Percentiles rank a stretch among this genome's conserved stretches.
Conservation (phyloP, 371 early-diverging fungal species). For the Mortierella sp. region DNA sequence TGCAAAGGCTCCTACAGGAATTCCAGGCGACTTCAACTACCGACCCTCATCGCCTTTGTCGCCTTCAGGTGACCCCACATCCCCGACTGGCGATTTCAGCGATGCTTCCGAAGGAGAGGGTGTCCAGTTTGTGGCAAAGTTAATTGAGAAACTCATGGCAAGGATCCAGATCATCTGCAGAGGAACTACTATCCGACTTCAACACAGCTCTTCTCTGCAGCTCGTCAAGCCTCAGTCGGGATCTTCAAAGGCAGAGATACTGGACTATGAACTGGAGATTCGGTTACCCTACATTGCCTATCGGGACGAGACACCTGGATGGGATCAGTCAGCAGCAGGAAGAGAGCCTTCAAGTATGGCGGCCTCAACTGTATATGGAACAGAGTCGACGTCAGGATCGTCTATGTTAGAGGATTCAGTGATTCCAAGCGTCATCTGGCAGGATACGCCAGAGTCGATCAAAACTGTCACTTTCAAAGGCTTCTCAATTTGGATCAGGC, state of each 20-base stretch:
- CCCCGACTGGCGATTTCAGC: slow-evolving; percentile 4
- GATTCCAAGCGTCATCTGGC: slow-evolving; percentile 54
- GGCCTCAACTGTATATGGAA: slow-evolving; percentile 24
- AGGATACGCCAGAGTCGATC: slow-evolving; percentile 52
- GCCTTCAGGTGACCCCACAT: slow-evolving; percentile 8
- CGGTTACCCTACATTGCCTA: slow-evolving; percentile 69
- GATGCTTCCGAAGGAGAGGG: slow-evolving; percentile 68
- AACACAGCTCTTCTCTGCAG: slow-evolving; percentile 63
- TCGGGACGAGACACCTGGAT: slow-evolving; percentile 74
- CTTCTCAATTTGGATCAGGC: slow-evolving; percentile 52
- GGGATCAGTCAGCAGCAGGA: slow-evolving; percentile 49
- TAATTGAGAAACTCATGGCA: slow-evolving; percentile 81
- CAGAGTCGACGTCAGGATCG: slow-evolving; percentile 39
- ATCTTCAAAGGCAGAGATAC: neutral
- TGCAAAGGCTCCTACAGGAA: slow-evolving; percentile 38
- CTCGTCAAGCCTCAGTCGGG: slow-evolving; percentile 24
- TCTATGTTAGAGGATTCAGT: slow-evolving; percentile 47
- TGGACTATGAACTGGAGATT: slow-evolving; percentile 70
- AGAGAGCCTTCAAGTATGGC: slow-evolving; percentile 62
- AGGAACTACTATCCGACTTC: slow-evolving; percentile 68
- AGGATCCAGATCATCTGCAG: slow-evolving; percentile 69
- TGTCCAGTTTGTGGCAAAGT: slow-evolving; percentile 72
- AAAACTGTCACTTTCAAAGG: slow-evolving; percentile 47
- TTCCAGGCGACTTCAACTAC: slow-evolving; percentile 52
- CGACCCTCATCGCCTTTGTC: slow-evolving; percentile 17